A percentile compares a stretch with the other conserved stretches of the same genome.
Evolutionary conservation across 345 rosid genomes (phyloP).

Genomic region (Anacardium occidentale): DNA sequence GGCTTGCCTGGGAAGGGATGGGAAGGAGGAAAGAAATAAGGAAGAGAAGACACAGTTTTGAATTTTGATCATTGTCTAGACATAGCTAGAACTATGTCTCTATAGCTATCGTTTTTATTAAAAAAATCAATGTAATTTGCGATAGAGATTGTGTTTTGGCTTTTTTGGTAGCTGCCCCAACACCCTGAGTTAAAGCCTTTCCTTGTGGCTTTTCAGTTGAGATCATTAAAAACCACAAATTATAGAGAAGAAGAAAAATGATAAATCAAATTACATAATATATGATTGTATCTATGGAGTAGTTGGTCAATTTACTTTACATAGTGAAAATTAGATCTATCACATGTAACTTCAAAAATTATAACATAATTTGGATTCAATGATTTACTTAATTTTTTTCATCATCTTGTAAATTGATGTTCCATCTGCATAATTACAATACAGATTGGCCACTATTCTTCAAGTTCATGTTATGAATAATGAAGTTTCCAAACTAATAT

Average conservation of each 20-base stretch:
- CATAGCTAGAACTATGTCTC: neutral
- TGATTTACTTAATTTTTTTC: too few species aligned
- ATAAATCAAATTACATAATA: too few species aligned
- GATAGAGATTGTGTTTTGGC: conserved; percentile 8
- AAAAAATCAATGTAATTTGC: neutral
- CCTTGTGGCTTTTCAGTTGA: neutral
- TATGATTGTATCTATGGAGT: neutral
- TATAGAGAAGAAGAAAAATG: too few species aligned
- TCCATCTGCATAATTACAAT: too few species aligned
- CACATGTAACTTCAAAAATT: too few species aligned
- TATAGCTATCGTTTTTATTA: neutral
- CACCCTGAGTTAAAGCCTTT: neutral
- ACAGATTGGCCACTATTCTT: too few species aligned
- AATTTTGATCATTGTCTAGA: neutral
- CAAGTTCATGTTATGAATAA: too few species aligned
- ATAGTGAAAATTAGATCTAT: too few species aligned
- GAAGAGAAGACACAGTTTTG: neutral
- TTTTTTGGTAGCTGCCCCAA: neutral
- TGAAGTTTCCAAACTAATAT: too few species aligned
- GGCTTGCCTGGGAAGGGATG: conserved; percentile 43
- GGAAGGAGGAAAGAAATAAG: conserved; percentile 18
- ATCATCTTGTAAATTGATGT: too few species aligned
- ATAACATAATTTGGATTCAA: too few species aligned
- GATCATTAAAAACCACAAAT: neutral
- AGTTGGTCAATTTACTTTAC: too few species aligned